phyloP scores from a whole-genome alignment of 2,329 filamentous ascomycete species.

The Volutella citrinella region DNA sequence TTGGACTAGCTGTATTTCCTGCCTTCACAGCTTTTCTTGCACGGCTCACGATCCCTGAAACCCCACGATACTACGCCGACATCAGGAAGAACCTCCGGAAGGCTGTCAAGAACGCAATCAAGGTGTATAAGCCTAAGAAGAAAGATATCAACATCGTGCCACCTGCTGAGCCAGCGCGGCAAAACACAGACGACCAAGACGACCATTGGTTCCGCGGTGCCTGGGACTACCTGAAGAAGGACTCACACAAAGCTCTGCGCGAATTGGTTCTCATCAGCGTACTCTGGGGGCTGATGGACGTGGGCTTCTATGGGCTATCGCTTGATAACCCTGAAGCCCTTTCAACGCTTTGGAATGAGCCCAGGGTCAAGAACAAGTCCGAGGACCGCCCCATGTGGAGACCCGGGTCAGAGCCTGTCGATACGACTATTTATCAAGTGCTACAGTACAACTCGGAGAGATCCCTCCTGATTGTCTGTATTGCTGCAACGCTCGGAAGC shows the following conservation, averaged over 20 bases:
- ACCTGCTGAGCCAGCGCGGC: neutral
- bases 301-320: conserved; percentile 11
- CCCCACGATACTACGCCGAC: neutral
- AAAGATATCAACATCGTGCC: neutral
- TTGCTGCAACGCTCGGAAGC: conserved; percentile 2
- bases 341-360: conserved; percentile 7
- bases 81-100: neutral
- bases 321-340: conserved; percentile 10
- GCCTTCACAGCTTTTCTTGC: neutral
- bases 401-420: no score
- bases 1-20: neutral
- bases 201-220: neutral
- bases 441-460: conserved; percentile 3
- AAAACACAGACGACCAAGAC: neutral
- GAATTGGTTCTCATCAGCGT: conserved; percentile 5
- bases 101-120: neutral
- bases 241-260: conserved; percentile 8
- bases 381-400: no score
- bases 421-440: conserved; percentile 1
- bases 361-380: neutral
- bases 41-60: neutral
- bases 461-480: conserved; percentile 3
- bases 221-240: conserved; percentile 4
- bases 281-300: conserved; percentile 13
- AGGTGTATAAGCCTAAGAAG: neutral